Conservation (phyloP, 371 early-diverging fungal genomes). For the Haplosporangium sp. region DNA sequence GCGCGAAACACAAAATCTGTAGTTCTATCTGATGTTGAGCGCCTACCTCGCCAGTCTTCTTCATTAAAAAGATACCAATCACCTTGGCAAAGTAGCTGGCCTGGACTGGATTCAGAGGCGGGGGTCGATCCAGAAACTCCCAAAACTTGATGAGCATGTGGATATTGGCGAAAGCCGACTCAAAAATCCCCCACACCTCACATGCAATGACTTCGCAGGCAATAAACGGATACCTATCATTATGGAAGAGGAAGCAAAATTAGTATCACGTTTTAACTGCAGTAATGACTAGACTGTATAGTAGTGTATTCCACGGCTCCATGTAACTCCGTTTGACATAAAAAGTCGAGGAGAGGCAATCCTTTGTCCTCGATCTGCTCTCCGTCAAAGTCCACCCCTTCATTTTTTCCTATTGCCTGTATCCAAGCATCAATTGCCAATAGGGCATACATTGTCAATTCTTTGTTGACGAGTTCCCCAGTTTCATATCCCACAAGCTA, state of each 20-base stretch:
- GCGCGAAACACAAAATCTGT: not conserved
- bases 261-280: not conserved
- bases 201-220: constrained; percentile 90
- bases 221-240: constrained; percentile 79
- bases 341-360: constrained; percentile 2
- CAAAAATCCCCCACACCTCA: constrained; percentile 86
- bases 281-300: not conserved
- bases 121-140: constrained; percentile 83
- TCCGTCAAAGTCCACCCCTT: constrained; percentile 1
- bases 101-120: constrained; percentile 79
- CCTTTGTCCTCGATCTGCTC: not conserved
- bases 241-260: too few species aligned
- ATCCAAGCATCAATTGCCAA: not conserved
- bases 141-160: constrained; percentile 84
- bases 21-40: too few species aligned
- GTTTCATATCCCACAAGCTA: not conserved
- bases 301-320: not conserved
- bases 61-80: constrained; percentile 83
- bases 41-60: constrained; percentile 82
- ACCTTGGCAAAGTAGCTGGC: constrained; percentile 92
- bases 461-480: not conserved
- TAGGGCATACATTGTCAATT: not conserved
- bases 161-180: constrained; percentile 72
- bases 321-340: not conserved
- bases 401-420: not conserved